These are phyloP conservation scores for Pseudonitzschia pungens DNA, from an alignment of 108 stramenopile genomes.

Conservation along the genomic window DNA sequence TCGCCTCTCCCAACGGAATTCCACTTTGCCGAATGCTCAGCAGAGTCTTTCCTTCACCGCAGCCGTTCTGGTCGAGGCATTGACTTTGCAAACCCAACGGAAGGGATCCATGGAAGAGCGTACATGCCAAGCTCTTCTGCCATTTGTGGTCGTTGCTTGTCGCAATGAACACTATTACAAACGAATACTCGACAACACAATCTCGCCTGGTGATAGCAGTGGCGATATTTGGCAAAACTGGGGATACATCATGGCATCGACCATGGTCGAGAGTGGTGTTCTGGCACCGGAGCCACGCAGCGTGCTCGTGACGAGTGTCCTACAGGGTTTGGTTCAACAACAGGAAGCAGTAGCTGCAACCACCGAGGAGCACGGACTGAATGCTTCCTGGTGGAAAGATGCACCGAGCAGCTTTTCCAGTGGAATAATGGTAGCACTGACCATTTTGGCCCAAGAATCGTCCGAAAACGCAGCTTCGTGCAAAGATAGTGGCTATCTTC, in stretches of 20 bases:
- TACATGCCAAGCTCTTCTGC: conserved; percentile 46
- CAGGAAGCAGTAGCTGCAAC: not conserved
- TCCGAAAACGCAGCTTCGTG: not conserved
- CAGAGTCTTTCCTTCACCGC: conserved; percentile 61
- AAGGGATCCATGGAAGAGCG: conserved; percentile 48
- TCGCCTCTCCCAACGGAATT: conserved; percentile 35
- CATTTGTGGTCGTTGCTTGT: conserved; percentile 47
- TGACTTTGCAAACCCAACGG: conserved; percentile 36
- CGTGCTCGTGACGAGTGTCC: conserved; percentile 17
- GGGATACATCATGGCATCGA: conserved; percentile 50
- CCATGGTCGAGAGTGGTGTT: conserved; percentile 37
- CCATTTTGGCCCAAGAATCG: conserved; percentile 12
- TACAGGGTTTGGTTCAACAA: conserved; percentile 27
- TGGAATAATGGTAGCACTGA: conserved; percentile 6
- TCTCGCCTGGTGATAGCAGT: not conserved
- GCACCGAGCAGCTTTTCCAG: not conserved
- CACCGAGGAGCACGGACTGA: not conserved
- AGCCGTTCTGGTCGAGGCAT: conserved; percentile 64
- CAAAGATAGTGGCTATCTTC: conserved; percentile 5
- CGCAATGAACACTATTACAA: conserved; percentile 4
- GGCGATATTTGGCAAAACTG: conserved; percentile 20
- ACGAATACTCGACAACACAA: not conserved
- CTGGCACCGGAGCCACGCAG: conserved; percentile 29
- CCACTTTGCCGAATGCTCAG: conserved; percentile 28
- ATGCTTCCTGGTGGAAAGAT: not conserved